These are phyloP conservation scores for Kwoniella botswanensis DNA, from an alignment of 768 basidiomycete species.

Conservation along the genomic window DNA sequence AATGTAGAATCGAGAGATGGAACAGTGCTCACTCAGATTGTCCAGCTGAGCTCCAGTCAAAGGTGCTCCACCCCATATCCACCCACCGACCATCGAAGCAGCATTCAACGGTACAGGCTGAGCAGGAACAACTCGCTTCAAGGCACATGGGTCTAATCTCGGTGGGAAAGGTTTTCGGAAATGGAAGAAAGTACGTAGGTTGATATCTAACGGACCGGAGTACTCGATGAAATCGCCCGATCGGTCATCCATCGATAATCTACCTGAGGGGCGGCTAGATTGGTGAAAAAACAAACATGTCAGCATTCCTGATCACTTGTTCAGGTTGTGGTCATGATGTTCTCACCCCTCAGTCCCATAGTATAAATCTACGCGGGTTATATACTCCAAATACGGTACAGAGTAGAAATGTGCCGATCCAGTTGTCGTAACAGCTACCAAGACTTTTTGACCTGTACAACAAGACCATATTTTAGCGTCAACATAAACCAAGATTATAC, in stretches of 20 bases:
- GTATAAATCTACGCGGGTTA: slow-evolving; percentile 47
- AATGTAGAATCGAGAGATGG: too few relatives aligned
- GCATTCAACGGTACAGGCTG: slow-evolving; percentile 55
- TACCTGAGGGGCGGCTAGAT: slow-evolving; percentile 45
- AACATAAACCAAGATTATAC: too few relatives aligned
- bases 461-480: background rate
- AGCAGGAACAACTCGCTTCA: slow-evolving; percentile 46
- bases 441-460: slow-evolving; percentile 48
- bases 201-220: slow-evolving; percentile 50
- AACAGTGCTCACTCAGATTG: slow-evolving; percentile 41
- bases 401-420: slow-evolving; percentile 53
- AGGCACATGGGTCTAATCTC: slow-evolving; percentile 44
- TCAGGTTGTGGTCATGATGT: too few relatives aligned
- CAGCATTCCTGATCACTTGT: too few relatives aligned
- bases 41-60: slow-evolving; percentile 58
- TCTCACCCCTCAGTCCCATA: slow-evolving; percentile 41
- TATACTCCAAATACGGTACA: slow-evolving; percentile 52
- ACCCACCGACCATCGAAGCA: slow-evolving; percentile 45
- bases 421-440: slow-evolving; percentile 51
- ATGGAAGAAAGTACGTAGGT: slow-evolving; percentile 56
- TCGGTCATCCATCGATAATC: slow-evolving; percentile 54
- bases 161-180: slow-evolving; percentile 57
- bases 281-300: too few relatives aligned
- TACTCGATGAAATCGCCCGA: slow-evolving; percentile 59
- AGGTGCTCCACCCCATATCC: slow-evolving; percentile 59